phyloP scores from a whole-genome alignment of 352 stramenopile genomes.

The Phytopythium ostracodes region DNA sequence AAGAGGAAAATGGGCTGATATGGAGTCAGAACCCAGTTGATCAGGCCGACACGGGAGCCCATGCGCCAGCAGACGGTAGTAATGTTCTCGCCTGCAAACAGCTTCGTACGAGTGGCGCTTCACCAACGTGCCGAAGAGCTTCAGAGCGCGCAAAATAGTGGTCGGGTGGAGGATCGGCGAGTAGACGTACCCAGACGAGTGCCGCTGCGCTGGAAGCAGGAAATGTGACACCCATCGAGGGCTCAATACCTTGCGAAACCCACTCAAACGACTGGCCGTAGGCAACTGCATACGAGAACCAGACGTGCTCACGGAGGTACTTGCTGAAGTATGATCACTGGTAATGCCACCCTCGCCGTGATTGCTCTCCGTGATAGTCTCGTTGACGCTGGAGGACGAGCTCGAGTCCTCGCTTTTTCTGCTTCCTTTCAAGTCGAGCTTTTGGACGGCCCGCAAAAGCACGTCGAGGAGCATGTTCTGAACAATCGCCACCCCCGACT shows the following conservation, averaged over 20 bases:
- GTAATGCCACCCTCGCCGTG: not conserved
- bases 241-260: slow-evolving; percentile 55
- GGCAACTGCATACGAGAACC: slow-evolving; percentile 44
- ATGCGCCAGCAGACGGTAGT: slow-evolving; percentile 60
- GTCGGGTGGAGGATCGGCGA: not conserved
- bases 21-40: slow-evolving; percentile 10
- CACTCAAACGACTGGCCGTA: slow-evolving; percentile 34
- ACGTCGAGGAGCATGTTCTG: slow-evolving; percentile 64
- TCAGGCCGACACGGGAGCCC: slow-evolving; percentile 45
- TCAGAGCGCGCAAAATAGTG: slow-evolving; percentile 24
- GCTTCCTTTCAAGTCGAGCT: slow-evolving; percentile 66
- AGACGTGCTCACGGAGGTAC: not conserved
- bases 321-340: not conserved
- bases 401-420: slow-evolving; percentile 38
- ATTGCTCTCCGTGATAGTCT: not conserved
- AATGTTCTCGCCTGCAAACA: slow-evolving; percentile 62
- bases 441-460: slow-evolving; percentile 62
- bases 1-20: slow-evolving; percentile 37
- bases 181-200: not conserved
- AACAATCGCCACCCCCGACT: slow-evolving; percentile 28
- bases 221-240: slow-evolving; percentile 68
- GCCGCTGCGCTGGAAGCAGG: slow-evolving; percentile 26
- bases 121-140: slow-evolving; percentile 44
- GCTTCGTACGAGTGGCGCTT: slow-evolving; percentile 41
- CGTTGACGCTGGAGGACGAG: not conserved